Evolutionary conservation across 108 stramenopile genomes (phyloP).

Genomic region (Conticribra guillardii): DNA sequence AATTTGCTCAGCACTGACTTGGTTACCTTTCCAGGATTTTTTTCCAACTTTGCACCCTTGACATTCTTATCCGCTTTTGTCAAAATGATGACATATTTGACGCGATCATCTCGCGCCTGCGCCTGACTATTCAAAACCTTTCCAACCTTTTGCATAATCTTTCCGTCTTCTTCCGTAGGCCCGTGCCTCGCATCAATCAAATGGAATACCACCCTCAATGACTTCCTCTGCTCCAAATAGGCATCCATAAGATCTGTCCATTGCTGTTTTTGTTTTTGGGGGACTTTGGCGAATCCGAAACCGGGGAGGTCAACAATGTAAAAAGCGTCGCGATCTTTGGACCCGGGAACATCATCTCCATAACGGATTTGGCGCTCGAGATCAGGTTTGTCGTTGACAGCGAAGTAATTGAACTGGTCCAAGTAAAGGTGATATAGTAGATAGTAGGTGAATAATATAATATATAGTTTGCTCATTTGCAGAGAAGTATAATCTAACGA

Average conservation of each 20-base stretch:
- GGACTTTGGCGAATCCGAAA: constrained; percentile 95
- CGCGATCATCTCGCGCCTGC: constrained; percentile 50
- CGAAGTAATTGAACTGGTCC: constrained; percentile 96
- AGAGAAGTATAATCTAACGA: too few relatives aligned
- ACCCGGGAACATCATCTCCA: constrained; percentile 77
- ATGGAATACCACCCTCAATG: constrained; percentile 87
- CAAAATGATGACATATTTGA: constrained; percentile 86
- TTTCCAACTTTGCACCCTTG: constrained; percentile 60
- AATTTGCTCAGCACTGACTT: constrained; percentile 62
- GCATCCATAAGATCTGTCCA: constrained; percentile 86
- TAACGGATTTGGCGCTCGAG: constrained; percentile 82
- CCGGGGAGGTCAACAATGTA: constrained; percentile 95
- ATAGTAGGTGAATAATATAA: too few relatives aligned
- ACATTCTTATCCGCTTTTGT: constrained; percentile 96
- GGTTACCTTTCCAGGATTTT: constrained; percentile 76
- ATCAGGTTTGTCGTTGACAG: constrained; percentile 91
- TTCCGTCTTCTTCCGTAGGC: constrained; percentile 87
- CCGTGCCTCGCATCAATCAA: constrained; percentile 93
- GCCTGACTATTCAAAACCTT: constrained; percentile 44
- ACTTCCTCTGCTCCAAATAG: constrained; percentile 74
- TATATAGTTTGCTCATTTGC: too few relatives aligned
- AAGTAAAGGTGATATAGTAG: too few relatives aligned
- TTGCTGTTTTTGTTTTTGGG: constrained; percentile 73
- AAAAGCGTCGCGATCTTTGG: constrained; percentile 83
- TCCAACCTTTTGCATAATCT: constrained; percentile 86